A percentile compares a stretch with the other conserved stretches of the same genome.
phyloP scores from a whole-genome alignment of 1,139 yeast genomes.

The Hansenula lynferdii region DNA sequence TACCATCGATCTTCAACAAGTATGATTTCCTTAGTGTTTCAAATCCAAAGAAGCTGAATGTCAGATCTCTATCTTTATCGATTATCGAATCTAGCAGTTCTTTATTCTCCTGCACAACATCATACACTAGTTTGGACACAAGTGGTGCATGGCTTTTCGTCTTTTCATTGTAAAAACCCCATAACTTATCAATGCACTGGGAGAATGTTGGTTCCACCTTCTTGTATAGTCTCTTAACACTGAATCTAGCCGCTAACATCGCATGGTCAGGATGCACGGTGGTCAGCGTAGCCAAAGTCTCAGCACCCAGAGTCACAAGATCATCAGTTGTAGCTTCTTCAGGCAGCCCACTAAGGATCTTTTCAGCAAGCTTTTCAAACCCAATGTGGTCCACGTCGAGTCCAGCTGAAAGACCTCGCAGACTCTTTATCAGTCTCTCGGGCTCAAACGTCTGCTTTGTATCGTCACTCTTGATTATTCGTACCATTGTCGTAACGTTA shows the following conservation, averaged over 20 bases:
- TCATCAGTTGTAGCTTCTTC: conserved; percentile 85
- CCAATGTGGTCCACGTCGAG: conserved; percentile 56
- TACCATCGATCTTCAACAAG: conserved; percentile 56
- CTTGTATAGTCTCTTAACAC: conserved; percentile 86
- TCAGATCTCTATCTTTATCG: conserved; percentile 73
- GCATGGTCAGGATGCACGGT: conserved; percentile 97
- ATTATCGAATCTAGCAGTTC: conserved; percentile 72
- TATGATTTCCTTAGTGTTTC: conserved; percentile 84
- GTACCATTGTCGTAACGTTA: conserved; percentile 9
- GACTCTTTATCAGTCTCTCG: conserved; percentile 2
- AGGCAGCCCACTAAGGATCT: conserved; percentile 53
- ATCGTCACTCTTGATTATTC: conserved; percentile 10
- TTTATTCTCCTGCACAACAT: conserved; percentile 53
- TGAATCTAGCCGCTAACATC: conserved; percentile 89
- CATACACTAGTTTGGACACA: conserved; percentile 64
- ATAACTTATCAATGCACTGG: conserved; percentile 57
- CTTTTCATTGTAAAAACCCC: conserved; percentile 60
- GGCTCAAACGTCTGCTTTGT: conserved; percentile 6
- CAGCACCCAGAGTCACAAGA: conserved; percentile 87
- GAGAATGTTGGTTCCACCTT: conserved; percentile 80
- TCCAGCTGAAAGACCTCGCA: conserved; percentile 27
- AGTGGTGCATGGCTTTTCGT: conserved; percentile 63
- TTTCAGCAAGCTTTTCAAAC: conserved; percentile 53
- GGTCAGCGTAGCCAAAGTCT: conserved; percentile 96
- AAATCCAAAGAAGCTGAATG: conserved; percentile 79